Percentiles rank a stretch among this genome's conserved stretches.
Evolutionary conservation across 2,329 filamentous ascomycete species (phyloP).

Genomic region (Talaromyces rugulosus): DNA sequence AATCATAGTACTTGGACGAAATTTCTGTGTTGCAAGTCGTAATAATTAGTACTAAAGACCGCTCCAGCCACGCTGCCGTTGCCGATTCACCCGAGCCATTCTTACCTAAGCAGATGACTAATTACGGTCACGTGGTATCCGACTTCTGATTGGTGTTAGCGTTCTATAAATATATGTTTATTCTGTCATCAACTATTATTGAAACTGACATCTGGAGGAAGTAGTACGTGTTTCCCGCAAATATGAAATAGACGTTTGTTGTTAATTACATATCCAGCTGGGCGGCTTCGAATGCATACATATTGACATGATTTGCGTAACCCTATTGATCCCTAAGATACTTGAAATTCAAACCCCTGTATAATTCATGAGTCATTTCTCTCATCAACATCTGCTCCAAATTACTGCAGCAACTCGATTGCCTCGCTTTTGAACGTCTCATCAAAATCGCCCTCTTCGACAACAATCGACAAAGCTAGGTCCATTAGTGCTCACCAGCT

Average conservation of each 20-base stretch:
- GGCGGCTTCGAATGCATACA: too few relatives aligned
- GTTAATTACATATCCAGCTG: too few relatives aligned
- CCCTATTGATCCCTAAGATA: too few relatives aligned
- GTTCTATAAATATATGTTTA: neutral
- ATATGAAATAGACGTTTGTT: too few relatives aligned
- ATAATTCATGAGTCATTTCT: neutral
- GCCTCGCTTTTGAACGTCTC: neutral
- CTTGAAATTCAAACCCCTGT: too few relatives aligned
- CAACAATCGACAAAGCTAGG: neutral
- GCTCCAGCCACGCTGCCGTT: neutral
- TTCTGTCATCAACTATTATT: too few relatives aligned
- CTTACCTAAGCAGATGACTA: neutral
- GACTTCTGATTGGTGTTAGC: neutral
- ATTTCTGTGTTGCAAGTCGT: too few relatives aligned
- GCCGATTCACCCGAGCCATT: neutral
- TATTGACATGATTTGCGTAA: too few relatives aligned
- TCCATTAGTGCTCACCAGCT: neutral
- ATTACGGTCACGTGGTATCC: neutral
- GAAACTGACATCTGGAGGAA: too few relatives aligned
- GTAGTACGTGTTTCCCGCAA: too few relatives aligned
- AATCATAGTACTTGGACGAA: neutral
- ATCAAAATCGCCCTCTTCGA: neutral
- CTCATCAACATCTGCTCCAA: neutral
- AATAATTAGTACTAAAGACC: neutral
- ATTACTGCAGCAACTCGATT: neutral